Percentiles rank a stretch among this genome's conserved stretches.
Conservation (phyloP, 164 flowering plant species). For the Nelumbo lutea region DNA sequence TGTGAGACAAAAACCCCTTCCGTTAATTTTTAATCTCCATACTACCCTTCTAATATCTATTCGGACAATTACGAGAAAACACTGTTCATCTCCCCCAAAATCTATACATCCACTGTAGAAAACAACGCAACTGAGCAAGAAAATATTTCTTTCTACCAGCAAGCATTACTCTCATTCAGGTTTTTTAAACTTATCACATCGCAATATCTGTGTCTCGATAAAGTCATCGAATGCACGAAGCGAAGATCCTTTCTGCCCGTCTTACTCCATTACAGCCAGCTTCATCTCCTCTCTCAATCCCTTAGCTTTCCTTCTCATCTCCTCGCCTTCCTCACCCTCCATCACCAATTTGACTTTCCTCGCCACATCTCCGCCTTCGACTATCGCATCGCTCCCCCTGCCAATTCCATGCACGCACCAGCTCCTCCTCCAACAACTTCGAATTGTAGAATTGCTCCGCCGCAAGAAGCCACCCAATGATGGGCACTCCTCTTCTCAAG, state of each 20-base stretch:
- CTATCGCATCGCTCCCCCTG: slow-evolving; percentile 15
- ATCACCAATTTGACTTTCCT: slow-evolving; percentile 7
- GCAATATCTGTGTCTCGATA: slow-evolving; percentile 3
- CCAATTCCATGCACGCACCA: slow-evolving; percentile 19
- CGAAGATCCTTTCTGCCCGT: slow-evolving; percentile 4
- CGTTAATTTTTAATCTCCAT: no score
- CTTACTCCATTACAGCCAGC: slow-evolving; percentile 4
- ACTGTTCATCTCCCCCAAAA: no score
- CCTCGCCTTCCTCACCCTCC: slow-evolving; percentile 11
- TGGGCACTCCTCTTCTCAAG: slow-evolving; percentile 16
- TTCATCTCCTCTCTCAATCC: slow-evolving; percentile 10
- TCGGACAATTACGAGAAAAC: no score
- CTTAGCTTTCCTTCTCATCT: slow-evolving; percentile 16
- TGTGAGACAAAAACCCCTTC: no score
- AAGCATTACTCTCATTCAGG: no score
- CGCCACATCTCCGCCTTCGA: slow-evolving; percentile 8
- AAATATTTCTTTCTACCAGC: no score
- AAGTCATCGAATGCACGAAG: slow-evolving; percentile 16
- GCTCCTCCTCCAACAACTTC: slow-evolving; percentile 21
- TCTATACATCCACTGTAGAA: no score
- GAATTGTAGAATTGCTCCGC: slow-evolving; percentile 22
- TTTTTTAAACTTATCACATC: not conserved
- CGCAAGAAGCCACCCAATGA: slow-evolving; percentile 20
- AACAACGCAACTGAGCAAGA: no score
- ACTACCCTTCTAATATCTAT: no score